These are phyloP conservation scores for Annulohypoxylon bovei DNA, from an alignment of 495 filamentous ascomycete genomes.

Conservation along the genomic window DNA sequence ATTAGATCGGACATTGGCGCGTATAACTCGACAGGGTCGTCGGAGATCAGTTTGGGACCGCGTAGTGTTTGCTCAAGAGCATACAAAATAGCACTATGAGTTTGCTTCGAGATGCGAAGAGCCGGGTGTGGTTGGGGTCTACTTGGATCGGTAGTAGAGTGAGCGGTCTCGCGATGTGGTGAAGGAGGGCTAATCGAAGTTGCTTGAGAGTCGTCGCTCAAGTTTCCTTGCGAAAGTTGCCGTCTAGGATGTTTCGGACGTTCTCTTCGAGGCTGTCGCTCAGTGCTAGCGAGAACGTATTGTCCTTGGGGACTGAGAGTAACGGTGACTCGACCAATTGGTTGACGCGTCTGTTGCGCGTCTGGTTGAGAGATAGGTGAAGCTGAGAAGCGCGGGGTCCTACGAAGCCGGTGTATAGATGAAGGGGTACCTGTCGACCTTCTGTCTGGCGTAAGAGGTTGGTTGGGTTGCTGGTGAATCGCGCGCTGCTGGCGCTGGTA, in stretches of 20 bases:
- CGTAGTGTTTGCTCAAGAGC: constrained; percentile 91
- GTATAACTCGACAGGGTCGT: constrained; percentile 88
- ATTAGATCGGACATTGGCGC: constrained; percentile 91
- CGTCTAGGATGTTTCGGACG: constrained; percentile 44
- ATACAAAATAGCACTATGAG: constrained; percentile 80
- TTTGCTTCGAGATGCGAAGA: constrained; percentile 58
- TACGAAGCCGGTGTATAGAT: constrained; percentile 55
- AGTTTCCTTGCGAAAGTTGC: constrained; percentile 56
- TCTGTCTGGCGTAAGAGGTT: constrained; percentile 41
- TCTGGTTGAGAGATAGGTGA: constrained; percentile 53
- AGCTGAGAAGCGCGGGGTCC: constrained; percentile 57
- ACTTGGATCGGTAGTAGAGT: constrained; percentile 30
- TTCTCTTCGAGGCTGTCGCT: constrained; percentile 32
- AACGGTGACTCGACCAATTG: constrained; percentile 47
- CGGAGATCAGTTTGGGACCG: constrained; percentile 82
- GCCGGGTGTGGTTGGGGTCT: constrained; percentile 48
- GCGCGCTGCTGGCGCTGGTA: constrained; percentile 58
- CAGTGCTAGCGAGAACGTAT: constrained; percentile 34
- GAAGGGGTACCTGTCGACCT: constrained; percentile 51
- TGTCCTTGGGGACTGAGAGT: constrained; percentile 43
- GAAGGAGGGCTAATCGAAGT: constrained; percentile 45
- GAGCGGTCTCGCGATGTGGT: constrained; percentile 34
- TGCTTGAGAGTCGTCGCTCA: constrained; percentile 53
- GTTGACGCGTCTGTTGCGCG: constrained; percentile 47
- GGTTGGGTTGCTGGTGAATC: constrained; percentile 46